These are phyloP conservation scores for Ilyonectria destructans DNA, from an alignment of 2,329 filamentous ascomycete species.

Conservation along the genomic window DNA sequence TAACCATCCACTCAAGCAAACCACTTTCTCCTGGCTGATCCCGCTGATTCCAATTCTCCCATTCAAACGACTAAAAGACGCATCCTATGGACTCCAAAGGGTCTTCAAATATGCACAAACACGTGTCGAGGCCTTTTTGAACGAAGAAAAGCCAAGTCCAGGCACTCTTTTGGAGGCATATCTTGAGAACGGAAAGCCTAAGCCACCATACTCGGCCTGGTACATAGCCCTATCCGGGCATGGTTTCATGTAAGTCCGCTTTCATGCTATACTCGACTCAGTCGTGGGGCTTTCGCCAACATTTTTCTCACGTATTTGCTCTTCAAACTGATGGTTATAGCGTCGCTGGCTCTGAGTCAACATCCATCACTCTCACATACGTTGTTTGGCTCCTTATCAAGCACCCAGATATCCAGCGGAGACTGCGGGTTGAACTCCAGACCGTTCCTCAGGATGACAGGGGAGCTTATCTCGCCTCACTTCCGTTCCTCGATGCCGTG, in stretches of 20 bases:
- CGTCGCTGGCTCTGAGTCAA: conserved; percentile 3
- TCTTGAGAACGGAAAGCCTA: background rate
- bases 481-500: background rate
- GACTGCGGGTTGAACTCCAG: background rate
- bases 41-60: background rate
- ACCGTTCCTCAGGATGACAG: background rate
- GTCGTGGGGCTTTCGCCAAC: background rate
- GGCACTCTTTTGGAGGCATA: background rate
- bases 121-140: background rate
- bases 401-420: background rate
- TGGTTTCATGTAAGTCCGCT: background rate
- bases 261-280: background rate
- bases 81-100: background rate
- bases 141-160: background rate
- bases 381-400: background rate
- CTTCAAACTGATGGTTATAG: background rate
- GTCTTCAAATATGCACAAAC: conserved; percentile 2
- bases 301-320: background rate
- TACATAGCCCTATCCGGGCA: background rate
- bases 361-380: conserved; percentile 1
- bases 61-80: background rate
- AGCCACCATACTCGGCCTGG: background rate
- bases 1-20: background rate
- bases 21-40: background rate
- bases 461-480: background rate